Evolutionary conservation across 2,329 filamentous ascomycete genomes (phyloP).

Genomic region (Sodiomyces alkalinus): DNA sequence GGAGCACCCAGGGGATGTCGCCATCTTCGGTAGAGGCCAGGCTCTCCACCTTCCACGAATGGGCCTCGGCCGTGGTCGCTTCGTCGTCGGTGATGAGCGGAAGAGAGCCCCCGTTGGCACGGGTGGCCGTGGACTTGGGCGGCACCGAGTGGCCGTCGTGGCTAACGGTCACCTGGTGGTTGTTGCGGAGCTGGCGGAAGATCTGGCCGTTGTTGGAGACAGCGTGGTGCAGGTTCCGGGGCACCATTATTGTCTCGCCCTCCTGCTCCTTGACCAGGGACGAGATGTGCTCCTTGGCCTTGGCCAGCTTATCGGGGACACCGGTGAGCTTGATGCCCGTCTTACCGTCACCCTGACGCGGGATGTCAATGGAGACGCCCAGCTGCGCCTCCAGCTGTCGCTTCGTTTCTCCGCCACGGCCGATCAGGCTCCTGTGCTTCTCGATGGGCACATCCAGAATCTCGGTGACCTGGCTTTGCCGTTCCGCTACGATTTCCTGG

Average conservation of each 20-base stretch:
- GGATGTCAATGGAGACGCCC: conserved; percentile 76
- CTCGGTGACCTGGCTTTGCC: conserved; percentile 68
- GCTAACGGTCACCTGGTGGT: conserved; percentile 80
- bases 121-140: conserved; percentile 40
- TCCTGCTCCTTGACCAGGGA: conserved; percentile 71
- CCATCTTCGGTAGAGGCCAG: conserved; percentile 43
- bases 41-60: conserved; percentile 76
- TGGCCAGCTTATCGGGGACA: conserved; percentile 60
- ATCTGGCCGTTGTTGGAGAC: conserved; percentile 83
- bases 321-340: conserved; percentile 80
- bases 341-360: conserved; percentile 70
- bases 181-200: conserved; percentile 78
- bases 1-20: conserved; percentile 80
- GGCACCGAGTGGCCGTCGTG: conserved; percentile 72
- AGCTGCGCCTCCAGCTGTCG: conserved; percentile 76
- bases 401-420: conserved; percentile 77
- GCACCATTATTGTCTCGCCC: conserved; percentile 75
- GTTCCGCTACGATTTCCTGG: conserved; percentile 64
- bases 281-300: conserved; percentile 74
- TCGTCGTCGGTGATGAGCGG: conserved; percentile 90
- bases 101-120: conserved; percentile 46
- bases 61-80: conserved; percentile 44
- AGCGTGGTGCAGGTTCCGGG: conserved; percentile 66
- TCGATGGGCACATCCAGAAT: conserved; percentile 70
- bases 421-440: conserved; percentile 84